phyloP scores from a whole-genome alignment of 108 stramenopile species.

The Nitzschia sp. region DNA sequence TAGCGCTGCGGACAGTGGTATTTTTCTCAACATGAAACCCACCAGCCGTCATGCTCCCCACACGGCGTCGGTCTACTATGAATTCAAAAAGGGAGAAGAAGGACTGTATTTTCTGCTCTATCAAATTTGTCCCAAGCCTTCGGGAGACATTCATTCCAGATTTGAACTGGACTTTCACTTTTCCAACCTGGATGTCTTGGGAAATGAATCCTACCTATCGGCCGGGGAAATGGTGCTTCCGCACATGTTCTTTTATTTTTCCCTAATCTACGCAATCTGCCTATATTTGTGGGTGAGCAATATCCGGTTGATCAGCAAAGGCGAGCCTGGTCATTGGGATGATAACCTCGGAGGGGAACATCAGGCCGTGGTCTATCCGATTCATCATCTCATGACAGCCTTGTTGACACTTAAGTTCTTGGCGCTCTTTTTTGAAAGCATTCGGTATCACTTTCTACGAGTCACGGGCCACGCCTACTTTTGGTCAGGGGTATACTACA shows the following conservation, averaged over 20 bases:
- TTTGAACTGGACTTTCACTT: slow-evolving; percentile 89
- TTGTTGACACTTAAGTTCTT: slow-evolving; percentile 83
- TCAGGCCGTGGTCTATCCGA: slow-evolving; percentile 67
- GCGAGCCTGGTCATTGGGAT: slow-evolving; percentile 45
- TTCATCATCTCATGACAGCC: slow-evolving; percentile 93
- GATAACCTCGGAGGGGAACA: slow-evolving; percentile 2
- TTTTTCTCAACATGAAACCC: slow-evolving; percentile 68
- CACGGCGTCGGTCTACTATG: slow-evolving; percentile 32
- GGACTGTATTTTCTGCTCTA: slow-evolving; percentile 93
- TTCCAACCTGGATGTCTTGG: slow-evolving; percentile 79
- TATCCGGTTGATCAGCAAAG: slow-evolving; percentile 58
- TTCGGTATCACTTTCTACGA: slow-evolving; percentile 90
- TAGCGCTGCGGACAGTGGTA: slow-evolving; percentile 44
- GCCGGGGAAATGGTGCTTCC: slow-evolving; percentile 93
- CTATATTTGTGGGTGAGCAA: slow-evolving; percentile 70
- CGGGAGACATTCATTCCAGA: slow-evolving; percentile 46
- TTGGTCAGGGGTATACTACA: slow-evolving; percentile 88
- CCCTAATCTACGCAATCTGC: slow-evolving; percentile 64
- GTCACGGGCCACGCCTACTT: slow-evolving; percentile 88
- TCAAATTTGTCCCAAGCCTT: slow-evolving; percentile 65
- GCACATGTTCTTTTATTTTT: slow-evolving; percentile 80
- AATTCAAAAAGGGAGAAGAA: slow-evolving; percentile 56
- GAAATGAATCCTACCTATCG: slow-evolving; percentile 78
- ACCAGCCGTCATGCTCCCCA: slow-evolving; percentile 59
- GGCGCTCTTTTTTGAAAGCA: slow-evolving; percentile 83